Evolutionary conservation across 768 basidiomycete genomes (phyloP).

Genomic region (Lactarius tabidus): DNA sequence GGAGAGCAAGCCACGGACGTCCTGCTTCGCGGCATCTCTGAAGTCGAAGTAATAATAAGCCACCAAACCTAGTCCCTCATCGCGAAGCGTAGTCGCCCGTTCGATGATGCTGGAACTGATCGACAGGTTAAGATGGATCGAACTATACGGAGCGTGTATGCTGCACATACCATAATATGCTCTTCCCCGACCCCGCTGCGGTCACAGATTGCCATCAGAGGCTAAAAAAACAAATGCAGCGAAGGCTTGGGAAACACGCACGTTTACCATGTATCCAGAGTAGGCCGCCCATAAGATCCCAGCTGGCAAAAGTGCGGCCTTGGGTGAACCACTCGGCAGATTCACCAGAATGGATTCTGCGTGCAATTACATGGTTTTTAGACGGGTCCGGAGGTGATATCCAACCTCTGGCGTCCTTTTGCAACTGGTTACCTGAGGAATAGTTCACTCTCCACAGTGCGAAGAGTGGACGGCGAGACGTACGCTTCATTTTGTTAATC

Average conservation of each 20-base stretch:
- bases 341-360: neutral
- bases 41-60: slow-evolving; percentile 8
- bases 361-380: neutral
- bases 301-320: neutral
- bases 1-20: neutral
- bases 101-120: slow-evolving; percentile 2
- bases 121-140: neutral
- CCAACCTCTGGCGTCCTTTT: neutral
- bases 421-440: neutral
- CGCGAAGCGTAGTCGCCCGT: neutral
- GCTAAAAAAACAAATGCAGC: neutral
- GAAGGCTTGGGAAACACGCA: neutral
- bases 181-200: slow-evolving; percentile 9
- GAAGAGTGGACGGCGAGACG: neutral
- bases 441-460: neutral
- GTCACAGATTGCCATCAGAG: neutral
- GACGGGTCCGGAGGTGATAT: slow-evolving; percentile 11
- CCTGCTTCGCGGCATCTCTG: neutral
- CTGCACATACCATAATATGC: neutral
- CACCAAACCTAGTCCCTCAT: neutral
- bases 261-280: slow-evolving; percentile 7
- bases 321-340: neutral
- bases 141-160: neutral
- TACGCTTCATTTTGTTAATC: slow-evolving; percentile 4
- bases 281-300: neutral